These are phyloP conservation scores for Scutellaria minor DNA, from an alignment of 257 asterid genomes.

Conservation along the genomic window DNA sequence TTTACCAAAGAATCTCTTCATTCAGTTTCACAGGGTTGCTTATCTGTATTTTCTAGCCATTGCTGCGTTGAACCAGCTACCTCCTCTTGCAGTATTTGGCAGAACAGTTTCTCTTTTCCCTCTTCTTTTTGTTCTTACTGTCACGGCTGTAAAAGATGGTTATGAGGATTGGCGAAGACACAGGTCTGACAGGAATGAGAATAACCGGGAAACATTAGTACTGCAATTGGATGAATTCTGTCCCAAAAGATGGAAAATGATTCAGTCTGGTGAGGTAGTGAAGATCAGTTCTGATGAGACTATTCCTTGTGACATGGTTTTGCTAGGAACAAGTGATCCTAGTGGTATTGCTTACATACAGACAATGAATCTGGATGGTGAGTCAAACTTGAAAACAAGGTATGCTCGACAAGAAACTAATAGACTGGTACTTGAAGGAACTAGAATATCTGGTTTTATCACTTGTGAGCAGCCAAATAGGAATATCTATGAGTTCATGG, in stretches of 20 bases:
- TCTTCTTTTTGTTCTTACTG: slow-evolving; percentile 93
- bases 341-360: slow-evolving; percentile 97
- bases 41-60: slow-evolving; percentile 91
- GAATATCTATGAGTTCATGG: slow-evolving; percentile 94
- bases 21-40: slow-evolving; percentile 96
- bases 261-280: slow-evolving; percentile 87
- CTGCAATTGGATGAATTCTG: slow-evolving; percentile 64
- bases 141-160: slow-evolving; percentile 97
- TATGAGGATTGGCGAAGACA: slow-evolving; percentile 99
- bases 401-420: slow-evolving; percentile 98
- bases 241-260: slow-evolving; percentile 78
- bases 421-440: slow-evolving; percentile 66
- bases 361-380: slow-evolving; percentile 98
- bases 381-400: slow-evolving; percentile 97
- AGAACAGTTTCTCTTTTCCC: slow-evolving; percentile 96
- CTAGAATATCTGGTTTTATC: slow-evolving; percentile 66
- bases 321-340: slow-evolving; percentile 92
- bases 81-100: slow-evolving; percentile 98
- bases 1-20: slow-evolving; percentile 92
- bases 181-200: slow-evolving; percentile 97
- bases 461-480: slow-evolving; percentile 97
- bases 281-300: slow-evolving; percentile 82
- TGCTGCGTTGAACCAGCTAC: slow-evolving; percentile 96
- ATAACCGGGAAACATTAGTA: slow-evolving; percentile 87
- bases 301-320: slow-evolving; percentile 96